phyloP scores from a whole-genome alignment of 2,329 filamentous ascomycete genomes.

The Orbilia quercus region DNA sequence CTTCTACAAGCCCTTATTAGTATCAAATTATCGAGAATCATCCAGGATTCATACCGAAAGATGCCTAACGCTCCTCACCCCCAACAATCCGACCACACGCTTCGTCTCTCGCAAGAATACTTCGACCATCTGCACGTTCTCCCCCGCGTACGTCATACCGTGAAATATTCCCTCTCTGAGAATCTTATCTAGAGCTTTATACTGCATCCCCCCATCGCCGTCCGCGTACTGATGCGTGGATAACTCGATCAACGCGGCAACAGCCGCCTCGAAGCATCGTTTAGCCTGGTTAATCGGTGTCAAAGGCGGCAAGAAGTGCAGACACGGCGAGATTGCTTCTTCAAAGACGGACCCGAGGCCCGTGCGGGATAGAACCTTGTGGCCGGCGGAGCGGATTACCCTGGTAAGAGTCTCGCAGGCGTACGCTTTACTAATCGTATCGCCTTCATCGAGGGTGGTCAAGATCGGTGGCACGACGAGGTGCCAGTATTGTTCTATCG shows the following conservation, averaged over 20 bases:
- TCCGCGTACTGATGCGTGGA: slow-evolving; percentile 28
- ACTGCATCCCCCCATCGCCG: slow-evolving; percentile 25
- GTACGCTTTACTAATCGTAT: slow-evolving; percentile 42
- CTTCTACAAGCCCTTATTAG: slow-evolving; percentile 26
- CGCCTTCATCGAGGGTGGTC: slow-evolving; percentile 54
- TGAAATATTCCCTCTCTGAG: slow-evolving; percentile 56
- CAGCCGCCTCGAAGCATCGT: slow-evolving; percentile 52
- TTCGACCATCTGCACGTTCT: slow-evolving; percentile 55
- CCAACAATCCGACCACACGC: slow-evolving; percentile 34
- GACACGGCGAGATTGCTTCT: slow-evolving; percentile 56
- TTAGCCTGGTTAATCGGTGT: slow-evolving; percentile 54
- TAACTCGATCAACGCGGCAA: slow-evolving; percentile 43
- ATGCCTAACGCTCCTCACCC: slow-evolving; percentile 57
- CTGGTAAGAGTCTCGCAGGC: slow-evolving; percentile 37
- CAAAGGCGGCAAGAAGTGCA: slow-evolving; percentile 58
- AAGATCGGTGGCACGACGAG: slow-evolving; percentile 58
- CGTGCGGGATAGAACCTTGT: slow-evolving; percentile 55
- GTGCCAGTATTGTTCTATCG: slow-evolving; percentile 55
- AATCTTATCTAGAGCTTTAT: slow-evolving; percentile 55
- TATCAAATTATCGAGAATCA: not conserved
- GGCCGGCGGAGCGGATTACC: slow-evolving; percentile 29
- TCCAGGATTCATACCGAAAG: slow-evolving; percentile 39
- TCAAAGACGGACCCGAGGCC: slow-evolving; percentile 58
- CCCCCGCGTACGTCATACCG: slow-evolving; percentile 58
- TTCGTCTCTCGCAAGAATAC: slow-evolving; percentile 45